Evolutionary conservation across 441 rosid species (phyloP), one percentile per base, ranked within the genome.

Genomic region (Erodium chrysanthum): DNA sequence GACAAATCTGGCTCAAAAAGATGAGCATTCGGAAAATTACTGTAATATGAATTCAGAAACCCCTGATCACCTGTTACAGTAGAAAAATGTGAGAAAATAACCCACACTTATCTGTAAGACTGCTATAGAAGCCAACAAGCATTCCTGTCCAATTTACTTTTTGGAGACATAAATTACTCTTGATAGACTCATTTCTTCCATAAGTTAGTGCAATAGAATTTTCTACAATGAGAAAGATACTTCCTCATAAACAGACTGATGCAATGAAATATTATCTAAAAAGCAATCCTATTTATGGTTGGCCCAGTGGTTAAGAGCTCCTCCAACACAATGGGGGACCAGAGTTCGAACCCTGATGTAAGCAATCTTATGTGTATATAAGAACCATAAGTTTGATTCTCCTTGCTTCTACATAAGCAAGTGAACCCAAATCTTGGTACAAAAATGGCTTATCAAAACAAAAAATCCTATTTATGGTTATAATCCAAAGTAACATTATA

Each of bases 21-120:
- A 79, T 69, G 97, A 35, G 96, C 93, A 79, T 88, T 91, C 0
- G 88, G 87, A 70, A 93, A 91, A 54, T 88, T 88, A 17, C 85
- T 73, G 79, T 83, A 89, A 56, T 93, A 93, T 0, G 97, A 89
- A 81, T 88, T 93, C 66, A 93, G 81, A 65, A 93, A 93, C 17
- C 97, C 96, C 71, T 93, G 97, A 70, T 91, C 98, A 40, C 97
- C 86, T 85, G 83, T 75, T 64, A 56, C 21, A 5, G 20, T 2
- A 56, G 42, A 20, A 35, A 50, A 12, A 52, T 21, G 1, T 31
- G 70, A 68, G 56, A 48, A 3, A 15, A 48, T 17, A n/a, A 46
- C 15, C 54, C 54, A 46, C 5, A 46, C 54, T 7, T 37, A 37
- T 37, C 1, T 6, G 44, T 37, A 37, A 37, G 44, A 37, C 44